These are phyloP conservation scores for Gautieria morchelliformis DNA, from an alignment of 768 basidiomycete genomes.

Conservation along the genomic window DNA sequence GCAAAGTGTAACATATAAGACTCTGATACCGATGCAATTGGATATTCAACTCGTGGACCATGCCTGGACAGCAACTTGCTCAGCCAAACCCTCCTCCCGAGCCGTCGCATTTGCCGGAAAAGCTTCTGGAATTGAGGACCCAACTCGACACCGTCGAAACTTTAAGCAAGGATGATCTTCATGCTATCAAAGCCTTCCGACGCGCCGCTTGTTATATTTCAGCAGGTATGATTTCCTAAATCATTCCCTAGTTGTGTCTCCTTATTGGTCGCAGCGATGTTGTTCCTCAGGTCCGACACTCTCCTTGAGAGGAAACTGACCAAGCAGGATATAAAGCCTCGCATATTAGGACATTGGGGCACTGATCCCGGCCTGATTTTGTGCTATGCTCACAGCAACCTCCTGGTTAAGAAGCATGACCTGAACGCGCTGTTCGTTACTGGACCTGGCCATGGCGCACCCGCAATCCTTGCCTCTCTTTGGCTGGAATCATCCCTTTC, in stretches of 20 bases:
- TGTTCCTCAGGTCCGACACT: constrained; percentile 69
- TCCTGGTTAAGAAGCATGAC: constrained; percentile 45
- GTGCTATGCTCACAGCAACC: constrained; percentile 51
- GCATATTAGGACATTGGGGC: constrained; percentile 79
- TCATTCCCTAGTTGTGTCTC: not conserved
- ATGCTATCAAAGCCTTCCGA: constrained; percentile 42
- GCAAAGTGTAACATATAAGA: too few species aligned
- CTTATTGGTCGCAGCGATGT: constrained; percentile 46
- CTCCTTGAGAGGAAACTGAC: constrained; percentile 51
- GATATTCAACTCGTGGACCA: constrained; percentile 14
- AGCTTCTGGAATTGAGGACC: constrained; percentile 40
- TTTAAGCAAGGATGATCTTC: constrained; percentile 42
- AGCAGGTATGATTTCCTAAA: constrained; percentile 36
- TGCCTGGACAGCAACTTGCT: constrained; percentile 52
- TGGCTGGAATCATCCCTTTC: constrained; percentile 76
- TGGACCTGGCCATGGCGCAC: constrained; percentile 83
- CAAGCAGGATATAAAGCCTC: constrained; percentile 66
- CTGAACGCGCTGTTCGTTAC: constrained; percentile 68
- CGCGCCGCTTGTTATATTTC: constrained; percentile 62
- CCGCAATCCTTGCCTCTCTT: constrained; percentile 74
- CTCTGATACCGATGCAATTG: too few species aligned
- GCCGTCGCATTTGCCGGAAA: constrained; percentile 54
- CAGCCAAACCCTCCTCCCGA: constrained; percentile 63
- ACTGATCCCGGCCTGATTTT: constrained; percentile 73
- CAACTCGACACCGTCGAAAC: constrained; percentile 36